Base-by-base conservation (phyloP, 345 rosid species). In the Murraya koenigii region DNA sequence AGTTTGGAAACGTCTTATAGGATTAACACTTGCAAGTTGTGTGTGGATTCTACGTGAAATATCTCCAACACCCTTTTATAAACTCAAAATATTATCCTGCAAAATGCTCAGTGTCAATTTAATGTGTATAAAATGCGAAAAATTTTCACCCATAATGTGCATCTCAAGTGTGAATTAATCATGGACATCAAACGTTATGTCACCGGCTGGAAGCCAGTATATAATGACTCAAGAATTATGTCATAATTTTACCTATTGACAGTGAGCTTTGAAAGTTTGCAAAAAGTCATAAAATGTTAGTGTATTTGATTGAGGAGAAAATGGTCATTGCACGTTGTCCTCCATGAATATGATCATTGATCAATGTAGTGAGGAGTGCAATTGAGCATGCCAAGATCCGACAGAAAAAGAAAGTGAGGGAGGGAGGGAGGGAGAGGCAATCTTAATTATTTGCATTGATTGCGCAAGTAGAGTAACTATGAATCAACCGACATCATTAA, bases 381-480 rank as follows among this genome's bases (percentile, higher is more conserved):
- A 66, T 26, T 9, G 38, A 74, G 72, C 61, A 69, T 32, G 76
- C 77, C 55, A 55, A 60, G 74, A 75, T 19, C 62, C 56, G 75
- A 74, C 63, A 58, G 52, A 2, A 61, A 39, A 71, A 55, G 20
- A 71, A 26, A 22, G 33, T 47, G 26, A 35, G 55, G n/a, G n/a
- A n/a, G n/a, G n/a, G n/a, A n/a, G n/a, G n/a, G 54, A 7, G 49
- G 32, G 47, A 26, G 65, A 66, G 62, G 39, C 10, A 35, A 69
- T n/a, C 26, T 60, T 63, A 44, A 77, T 77, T 75, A 76, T 79
- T 85, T 73, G 85, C 87, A 82, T 84, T 83, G 89, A 85, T 87
- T 78, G 87, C 61, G 81, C 79, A 39, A 62, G 55, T 73, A 22
- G 85, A 72, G 86, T 83, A 75, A 62, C 63, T 23, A 64, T 22